Evolutionary conservation across 2,329 filamentous ascomycete genomes (phyloP).

Genomic region (Claviceps sp.): DNA sequence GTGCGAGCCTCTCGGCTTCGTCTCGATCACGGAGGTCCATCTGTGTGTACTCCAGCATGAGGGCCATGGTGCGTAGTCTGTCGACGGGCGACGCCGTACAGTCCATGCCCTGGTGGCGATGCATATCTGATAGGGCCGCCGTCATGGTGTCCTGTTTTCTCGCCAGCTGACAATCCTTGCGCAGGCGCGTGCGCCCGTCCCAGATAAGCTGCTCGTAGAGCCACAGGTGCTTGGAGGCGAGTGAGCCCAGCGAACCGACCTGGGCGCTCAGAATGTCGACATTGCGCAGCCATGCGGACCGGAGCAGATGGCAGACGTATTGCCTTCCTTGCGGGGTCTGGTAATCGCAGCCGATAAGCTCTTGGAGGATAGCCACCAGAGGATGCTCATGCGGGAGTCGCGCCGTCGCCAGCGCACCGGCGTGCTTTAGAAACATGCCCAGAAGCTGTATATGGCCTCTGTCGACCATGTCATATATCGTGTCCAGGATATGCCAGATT

Average conservation of each 20-base stretch:
- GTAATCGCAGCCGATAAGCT: conserved; percentile 19
- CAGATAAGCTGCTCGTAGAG: conserved; percentile 26
- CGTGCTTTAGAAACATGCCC: conserved; percentile 20
- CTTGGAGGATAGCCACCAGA: conserved; percentile 19
- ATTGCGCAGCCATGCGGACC: conserved; percentile 24
- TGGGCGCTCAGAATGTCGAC: conserved; percentile 19
- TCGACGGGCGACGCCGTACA: conserved; percentile 11
- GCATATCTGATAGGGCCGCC: conserved; percentile 16
- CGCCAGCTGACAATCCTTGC: conserved; percentile 18
- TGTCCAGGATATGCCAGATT: conserved; percentile 25
- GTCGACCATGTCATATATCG: conserved; percentile 25
- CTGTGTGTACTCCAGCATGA: conserved; percentile 24
- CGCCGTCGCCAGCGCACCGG: conserved; percentile 15
- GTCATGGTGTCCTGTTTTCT: conserved; percentile 17
- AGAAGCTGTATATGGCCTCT: conserved; percentile 21
- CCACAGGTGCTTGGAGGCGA: conserved; percentile 19
- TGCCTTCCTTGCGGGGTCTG: conserved; percentile 17
- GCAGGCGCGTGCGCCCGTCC: conserved; percentile 22
- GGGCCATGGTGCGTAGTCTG: conserved; percentile 18
- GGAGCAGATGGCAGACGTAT: conserved; percentile 19
- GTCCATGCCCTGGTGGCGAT: conserved; percentile 1
- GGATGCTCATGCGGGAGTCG: conserved; percentile 20
- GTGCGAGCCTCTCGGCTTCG: conserved; percentile 19
- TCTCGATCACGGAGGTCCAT: conserved; percentile 22
- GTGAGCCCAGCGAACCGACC: conserved; percentile 17